A percentile compares a stretch with the other conserved stretches of the same genome.
phyloP scores from a whole-genome alignment of 1,284 basidiomycete species.

The Xerocomus cyaneibrunnescens region DNA sequence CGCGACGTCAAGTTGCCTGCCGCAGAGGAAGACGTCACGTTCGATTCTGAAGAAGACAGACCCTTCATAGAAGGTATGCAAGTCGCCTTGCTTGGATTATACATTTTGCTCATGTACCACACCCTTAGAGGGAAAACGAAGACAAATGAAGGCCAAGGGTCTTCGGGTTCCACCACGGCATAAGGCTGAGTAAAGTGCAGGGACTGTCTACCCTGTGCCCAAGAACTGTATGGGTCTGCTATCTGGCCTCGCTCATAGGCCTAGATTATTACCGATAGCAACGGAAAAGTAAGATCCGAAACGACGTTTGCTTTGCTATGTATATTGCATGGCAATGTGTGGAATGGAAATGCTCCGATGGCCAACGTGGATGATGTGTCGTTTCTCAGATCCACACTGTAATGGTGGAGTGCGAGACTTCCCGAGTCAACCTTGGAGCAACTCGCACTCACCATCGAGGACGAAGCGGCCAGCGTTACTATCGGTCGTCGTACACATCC shows the following conservation, averaged over 20 bases:
- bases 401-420: neutral
- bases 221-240: neutral
- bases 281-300: constrained; percentile 1
- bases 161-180: constrained; percentile 57
- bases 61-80: constrained; percentile 66
- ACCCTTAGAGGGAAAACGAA: constrained; percentile 61
- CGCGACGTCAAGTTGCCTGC: constrained; percentile 13
- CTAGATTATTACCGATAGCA: neutral
- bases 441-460: neutral
- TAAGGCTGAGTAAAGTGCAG: constrained; percentile 12
- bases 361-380: no score
- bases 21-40: constrained; percentile 42
- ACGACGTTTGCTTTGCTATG: neutral
- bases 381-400: constrained; percentile 1
- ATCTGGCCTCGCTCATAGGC: neutral
- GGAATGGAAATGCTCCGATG: neutral
- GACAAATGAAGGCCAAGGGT: constrained; percentile 73
- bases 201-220: constrained; percentile 5
- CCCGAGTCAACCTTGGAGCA: neutral
- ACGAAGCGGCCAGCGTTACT: neutral
- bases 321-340: neutral
- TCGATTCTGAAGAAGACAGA: constrained; percentile 71
- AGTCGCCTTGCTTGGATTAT: constrained; percentile 9
- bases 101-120: constrained; percentile 8
- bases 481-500: neutral